phyloP scores from a whole-genome alignment of 805 yeast genomes.

The Starmerella stellata region DNA sequence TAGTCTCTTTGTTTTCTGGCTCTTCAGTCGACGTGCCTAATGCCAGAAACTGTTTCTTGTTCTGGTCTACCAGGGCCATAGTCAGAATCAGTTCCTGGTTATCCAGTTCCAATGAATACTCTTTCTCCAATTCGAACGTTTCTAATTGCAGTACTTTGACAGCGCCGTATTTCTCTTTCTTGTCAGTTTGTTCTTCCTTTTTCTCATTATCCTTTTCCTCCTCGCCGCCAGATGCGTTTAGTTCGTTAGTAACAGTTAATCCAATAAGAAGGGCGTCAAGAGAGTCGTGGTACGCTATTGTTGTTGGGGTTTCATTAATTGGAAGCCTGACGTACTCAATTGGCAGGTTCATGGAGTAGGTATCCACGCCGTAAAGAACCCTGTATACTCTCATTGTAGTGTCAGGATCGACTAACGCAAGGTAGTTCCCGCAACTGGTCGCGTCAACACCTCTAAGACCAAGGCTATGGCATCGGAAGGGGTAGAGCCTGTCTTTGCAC shows the following conservation, averaged over 20 bases:
- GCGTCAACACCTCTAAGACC: constrained; percentile 1
- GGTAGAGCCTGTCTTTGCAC: constrained; percentile 4
- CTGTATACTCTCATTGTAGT: not conserved
- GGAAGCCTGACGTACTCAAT: constrained; percentile 1
- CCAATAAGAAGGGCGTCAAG: constrained; percentile 6
- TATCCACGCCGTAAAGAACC: constrained; percentile 1
- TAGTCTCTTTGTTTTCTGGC: constrained; percentile 62
- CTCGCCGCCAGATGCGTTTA: not conserved
- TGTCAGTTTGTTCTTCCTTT: not conserved
- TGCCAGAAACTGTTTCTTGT: constrained; percentile 42
- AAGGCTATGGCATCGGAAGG: constrained; percentile 7
- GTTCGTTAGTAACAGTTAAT: not conserved
- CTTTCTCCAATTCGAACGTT: constrained; percentile 2
- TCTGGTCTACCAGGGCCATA: constrained; percentile 5
- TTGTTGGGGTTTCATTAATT: not conserved
- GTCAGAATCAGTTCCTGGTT: constrained; percentile 10
- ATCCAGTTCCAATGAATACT: not conserved
- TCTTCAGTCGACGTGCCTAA: constrained; percentile 63
- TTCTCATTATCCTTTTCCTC: not conserved
- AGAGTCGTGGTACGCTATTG: constrained; percentile 6
- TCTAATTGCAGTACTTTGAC: constrained; percentile 4
- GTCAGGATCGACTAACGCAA: not conserved
- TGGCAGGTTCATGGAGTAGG: constrained; percentile 4
- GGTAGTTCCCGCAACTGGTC: not conserved
- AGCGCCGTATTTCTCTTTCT: constrained; percentile 1